Percentiles rank a stretch among this genome's conserved stretches.
phyloP scores from a whole-genome alignment of 352 stramenopile species.

The Albugo candida region DNA sequence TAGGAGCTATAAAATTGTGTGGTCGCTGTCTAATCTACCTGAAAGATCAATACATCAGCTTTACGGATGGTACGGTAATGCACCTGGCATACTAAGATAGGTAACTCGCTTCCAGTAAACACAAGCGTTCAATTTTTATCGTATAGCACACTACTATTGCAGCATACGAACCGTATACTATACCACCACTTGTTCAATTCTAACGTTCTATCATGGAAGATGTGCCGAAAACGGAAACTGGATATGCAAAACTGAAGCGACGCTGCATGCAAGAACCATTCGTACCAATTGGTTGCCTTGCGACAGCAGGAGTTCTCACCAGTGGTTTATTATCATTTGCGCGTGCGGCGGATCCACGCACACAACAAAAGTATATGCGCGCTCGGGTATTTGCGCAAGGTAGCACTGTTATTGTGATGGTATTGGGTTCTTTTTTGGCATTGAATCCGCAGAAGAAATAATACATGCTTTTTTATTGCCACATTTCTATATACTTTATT shows the following conservation, averaged over 20 bases:
- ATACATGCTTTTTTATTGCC: background rate
- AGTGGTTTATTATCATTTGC: constrained; percentile 50
- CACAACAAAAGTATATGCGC: constrained; percentile 73
- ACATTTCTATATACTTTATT: background rate
- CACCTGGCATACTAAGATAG: no score
- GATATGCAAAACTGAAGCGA: constrained; percentile 67
- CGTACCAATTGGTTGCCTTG: constrained; percentile 45
- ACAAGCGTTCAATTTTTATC: no score
- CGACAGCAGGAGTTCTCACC: constrained; percentile 34
- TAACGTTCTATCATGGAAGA: no score
- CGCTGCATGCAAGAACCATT: constrained; percentile 49
- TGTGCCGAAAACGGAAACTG: constrained; percentile 21
- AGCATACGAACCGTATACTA: no score
- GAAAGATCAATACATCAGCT: no score
- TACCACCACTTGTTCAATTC: no score
- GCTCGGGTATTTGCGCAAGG: constrained; percentile 48
- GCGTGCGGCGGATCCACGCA: constrained; percentile 31
- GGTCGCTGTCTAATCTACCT: no score
- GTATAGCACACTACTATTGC: no score
- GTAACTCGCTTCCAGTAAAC: no score
- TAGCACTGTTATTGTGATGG: constrained; percentile 39
- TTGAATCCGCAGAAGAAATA: constrained; percentile 25
- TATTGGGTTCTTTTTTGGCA: constrained; percentile 45
- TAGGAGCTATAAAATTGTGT: no score
- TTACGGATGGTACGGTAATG: no score